Percentiles rank a stretch among this genome's conserved stretches.
These are phyloP conservation scores for Eimeria mitis DNA, from an alignment of 169 alveolate species.

Conservation along the genomic window DNA sequence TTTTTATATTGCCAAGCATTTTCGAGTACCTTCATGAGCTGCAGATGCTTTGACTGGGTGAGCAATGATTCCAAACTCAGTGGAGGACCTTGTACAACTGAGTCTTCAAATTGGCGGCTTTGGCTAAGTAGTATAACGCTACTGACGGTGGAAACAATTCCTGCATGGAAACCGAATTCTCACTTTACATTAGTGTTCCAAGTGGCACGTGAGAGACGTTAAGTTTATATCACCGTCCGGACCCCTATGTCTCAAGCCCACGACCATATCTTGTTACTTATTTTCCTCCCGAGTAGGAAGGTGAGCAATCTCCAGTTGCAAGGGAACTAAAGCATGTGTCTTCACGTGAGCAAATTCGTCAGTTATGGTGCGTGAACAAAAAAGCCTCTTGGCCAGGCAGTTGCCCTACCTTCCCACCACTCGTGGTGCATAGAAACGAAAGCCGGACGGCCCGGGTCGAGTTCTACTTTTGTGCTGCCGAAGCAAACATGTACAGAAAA, in stretches of 20 bases:
- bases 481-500: constrained; percentile 74
- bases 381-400: background rate
- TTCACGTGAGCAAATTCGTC: background rate
- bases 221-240: background rate
- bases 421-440: constrained; percentile 67
- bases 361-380: background rate
- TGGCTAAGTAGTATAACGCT: constrained; percentile 45
- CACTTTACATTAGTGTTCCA: background rate
- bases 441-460: constrained; percentile 66
- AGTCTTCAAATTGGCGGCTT: constrained; percentile 78
- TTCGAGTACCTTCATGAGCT: constrained; percentile 57
- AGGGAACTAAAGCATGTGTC: background rate
- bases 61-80: constrained; percentile 48
- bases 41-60: constrained; percentile 54
- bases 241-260: background rate
- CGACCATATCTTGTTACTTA: background rate
- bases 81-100: constrained; percentile 38
- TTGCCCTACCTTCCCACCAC: constrained; percentile 75
- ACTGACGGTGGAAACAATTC: constrained; percentile 57
- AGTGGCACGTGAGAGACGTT: background rate
- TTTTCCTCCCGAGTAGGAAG: background rate
- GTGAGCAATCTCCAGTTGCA: background rate
- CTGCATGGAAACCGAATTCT: constrained; percentile 16
- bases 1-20: background rate
- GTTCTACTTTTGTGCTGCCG: constrained; percentile 62